phyloP scores from a whole-genome alignment of 306 rosid genomes.

The Trifolium pratense region DNA sequence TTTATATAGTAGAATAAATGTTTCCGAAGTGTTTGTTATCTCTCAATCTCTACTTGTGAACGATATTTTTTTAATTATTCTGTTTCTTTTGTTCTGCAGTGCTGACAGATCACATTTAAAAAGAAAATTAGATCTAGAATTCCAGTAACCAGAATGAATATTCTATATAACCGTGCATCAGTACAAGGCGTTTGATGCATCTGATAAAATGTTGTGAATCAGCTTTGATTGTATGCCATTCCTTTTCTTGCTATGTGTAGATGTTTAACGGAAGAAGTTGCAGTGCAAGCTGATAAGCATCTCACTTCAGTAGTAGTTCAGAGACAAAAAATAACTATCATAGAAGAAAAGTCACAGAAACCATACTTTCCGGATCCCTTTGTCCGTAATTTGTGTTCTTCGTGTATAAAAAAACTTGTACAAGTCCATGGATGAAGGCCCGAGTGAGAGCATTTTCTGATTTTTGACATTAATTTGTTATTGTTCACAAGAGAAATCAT shows the following conservation, averaged over 20 bases:
- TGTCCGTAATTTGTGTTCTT: slow-evolving; percentile 29
- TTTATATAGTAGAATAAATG: slow-evolving; percentile 25
- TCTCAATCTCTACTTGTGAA: slow-evolving; percentile 22
- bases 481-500: slow-evolving; percentile 37
- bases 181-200: slow-evolving; percentile 14
- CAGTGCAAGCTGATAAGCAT: slow-evolving; percentile 36
- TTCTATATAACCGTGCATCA: slow-evolving; percentile 36
- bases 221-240: slow-evolving; percentile 28
- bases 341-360: slow-evolving; percentile 14
- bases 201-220: slow-evolving; percentile 37
- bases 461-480: slow-evolving; percentile 42
- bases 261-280: slow-evolving; percentile 44
- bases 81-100: slow-evolving; percentile 53
- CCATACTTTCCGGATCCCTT: slow-evolving; percentile 32
- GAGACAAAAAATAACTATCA: slow-evolving; percentile 36
- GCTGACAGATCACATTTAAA: slow-evolving; percentile 92
- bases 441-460: slow-evolving; percentile 44
- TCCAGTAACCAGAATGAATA: slow-evolving; percentile 65
- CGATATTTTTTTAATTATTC: slow-evolving; percentile 24
- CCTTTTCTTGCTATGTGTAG: slow-evolving; percentile 37
- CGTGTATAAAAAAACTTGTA: slow-evolving; percentile 41
- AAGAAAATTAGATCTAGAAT: slow-evolving; percentile 93
- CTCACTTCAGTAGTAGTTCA: slow-evolving; percentile 36
- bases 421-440: slow-evolving; percentile 38
- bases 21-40: slow-evolving; percentile 24